Conservation (phyloP, 768 basidiomycete genomes). For the Kwoniella bestiolae region DNA sequence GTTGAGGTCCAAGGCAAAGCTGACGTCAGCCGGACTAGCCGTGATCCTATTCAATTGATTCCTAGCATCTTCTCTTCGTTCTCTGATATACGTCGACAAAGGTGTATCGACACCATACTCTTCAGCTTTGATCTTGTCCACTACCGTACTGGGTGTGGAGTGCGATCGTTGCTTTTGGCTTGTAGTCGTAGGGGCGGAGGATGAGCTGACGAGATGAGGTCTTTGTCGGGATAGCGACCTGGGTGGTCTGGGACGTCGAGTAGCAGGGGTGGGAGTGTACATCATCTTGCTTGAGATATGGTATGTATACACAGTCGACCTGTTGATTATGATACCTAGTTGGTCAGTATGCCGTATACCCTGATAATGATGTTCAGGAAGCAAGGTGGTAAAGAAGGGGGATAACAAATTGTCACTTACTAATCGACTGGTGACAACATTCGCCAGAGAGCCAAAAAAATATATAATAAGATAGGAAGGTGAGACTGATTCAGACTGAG, state of each 20-base stretch:
- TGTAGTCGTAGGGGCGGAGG: not conserved
- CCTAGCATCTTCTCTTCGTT: slow-evolving; percentile 13
- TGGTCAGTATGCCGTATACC: not conserved
- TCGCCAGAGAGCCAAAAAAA: too few relatives aligned
- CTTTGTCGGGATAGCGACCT: slow-evolving; percentile 18
- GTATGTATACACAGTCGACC: not conserved
- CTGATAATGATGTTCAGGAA: too few relatives aligned
- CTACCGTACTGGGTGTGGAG: not conserved
- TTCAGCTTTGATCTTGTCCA: not conserved
- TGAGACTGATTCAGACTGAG: not conserved
- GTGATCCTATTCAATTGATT: slow-evolving; percentile 11
- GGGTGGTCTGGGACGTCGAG: slow-evolving; percentile 43
- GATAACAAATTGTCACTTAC: too few relatives aligned
- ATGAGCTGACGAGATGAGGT: slow-evolving; percentile 7
- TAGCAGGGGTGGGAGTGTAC: slow-evolving; percentile 39
- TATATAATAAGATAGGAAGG: too few relatives aligned
- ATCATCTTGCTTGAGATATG: slow-evolving; percentile 32
- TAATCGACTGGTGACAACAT: too few relatives aligned
- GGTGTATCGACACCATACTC: too few relatives aligned
- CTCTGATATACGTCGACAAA: slow-evolving; percentile 1
- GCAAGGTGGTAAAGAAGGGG: not conserved
- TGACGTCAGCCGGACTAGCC: slow-evolving; percentile 35
- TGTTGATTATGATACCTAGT: too few relatives aligned
- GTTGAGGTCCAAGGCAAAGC: slow-evolving; percentile 24
- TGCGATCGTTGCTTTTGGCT: not conserved